A percentile compares a stretch with the other conserved stretches of the same genome.
Evolutionary conservation across 805 yeast species (phyloP).

Genomic region (Metschnikowia aberdeeniae): DNA sequence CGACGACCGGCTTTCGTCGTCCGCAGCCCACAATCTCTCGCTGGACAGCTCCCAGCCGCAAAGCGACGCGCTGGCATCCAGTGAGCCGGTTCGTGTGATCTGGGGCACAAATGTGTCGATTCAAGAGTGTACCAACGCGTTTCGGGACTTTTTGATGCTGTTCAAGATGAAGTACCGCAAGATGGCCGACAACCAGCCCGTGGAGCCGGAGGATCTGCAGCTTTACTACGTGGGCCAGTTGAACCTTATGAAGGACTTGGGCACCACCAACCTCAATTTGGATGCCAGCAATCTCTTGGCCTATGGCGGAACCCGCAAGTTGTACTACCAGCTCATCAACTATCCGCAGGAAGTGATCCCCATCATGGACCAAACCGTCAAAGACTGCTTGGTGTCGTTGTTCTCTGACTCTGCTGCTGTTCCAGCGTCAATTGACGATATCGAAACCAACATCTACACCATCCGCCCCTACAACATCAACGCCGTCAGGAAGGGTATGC

Average conservation of each 20-base stretch:
- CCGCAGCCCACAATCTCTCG: conserved; percentile 13
- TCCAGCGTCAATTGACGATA: conserved; percentile 49
- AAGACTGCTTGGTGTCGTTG: conserved; percentile 75
- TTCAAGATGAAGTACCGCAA: conserved; percentile 77
- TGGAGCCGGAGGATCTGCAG: conserved; percentile 59
- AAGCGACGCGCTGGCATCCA: conserved; percentile 28
- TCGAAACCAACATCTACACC: conserved; percentile 78
- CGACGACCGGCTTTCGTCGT: conserved; percentile 31
- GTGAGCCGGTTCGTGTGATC: conserved; percentile 83
- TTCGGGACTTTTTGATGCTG: conserved; percentile 78
- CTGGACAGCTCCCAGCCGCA: conserved; percentile 23
- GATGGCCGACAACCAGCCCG: conserved; percentile 38
- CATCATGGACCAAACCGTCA: conserved; percentile 93
- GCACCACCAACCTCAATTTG: conserved; percentile 76
- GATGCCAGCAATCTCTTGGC: conserved; percentile 79
- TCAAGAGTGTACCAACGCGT: conserved; percentile 75
- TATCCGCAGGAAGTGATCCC: conserved; percentile 97
- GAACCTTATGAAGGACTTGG: conserved; percentile 70
- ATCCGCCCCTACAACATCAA: conserved; percentile 86
- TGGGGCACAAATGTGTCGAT: conserved; percentile 99
- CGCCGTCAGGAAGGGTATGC: conserved; percentile 66
- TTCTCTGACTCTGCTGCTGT: conserved; percentile 23
- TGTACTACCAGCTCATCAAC: conserved; percentile 81
- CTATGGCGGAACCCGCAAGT: conserved; percentile 67
- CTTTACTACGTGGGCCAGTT: conserved; percentile 70